phyloP scores from a whole-genome alignment of 192 early-diverging fungal species.

The Pilaira anomala region DNA sequence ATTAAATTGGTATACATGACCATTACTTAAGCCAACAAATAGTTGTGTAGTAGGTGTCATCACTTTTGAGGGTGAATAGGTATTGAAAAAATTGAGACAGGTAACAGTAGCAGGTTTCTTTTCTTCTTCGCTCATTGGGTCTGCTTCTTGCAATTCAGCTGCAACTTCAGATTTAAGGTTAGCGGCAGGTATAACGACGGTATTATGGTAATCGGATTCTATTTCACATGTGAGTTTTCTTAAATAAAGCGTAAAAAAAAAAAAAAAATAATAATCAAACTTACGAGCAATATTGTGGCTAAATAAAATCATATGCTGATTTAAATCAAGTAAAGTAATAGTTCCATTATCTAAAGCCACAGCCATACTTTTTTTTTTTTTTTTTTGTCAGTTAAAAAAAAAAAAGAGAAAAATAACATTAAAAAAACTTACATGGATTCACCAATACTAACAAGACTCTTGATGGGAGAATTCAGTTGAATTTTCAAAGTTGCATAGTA shows the following conservation, averaged over 20 bases:
- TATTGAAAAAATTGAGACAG: constrained; percentile 12
- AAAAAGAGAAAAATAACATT: background rate
- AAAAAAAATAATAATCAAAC: too few species aligned
- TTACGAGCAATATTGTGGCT: constrained; percentile 8
- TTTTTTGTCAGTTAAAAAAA: too few species aligned
- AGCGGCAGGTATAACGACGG: background rate
- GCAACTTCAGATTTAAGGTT: background rate
- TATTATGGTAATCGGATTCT: background rate
- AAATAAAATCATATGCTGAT: constrained; percentile 6
- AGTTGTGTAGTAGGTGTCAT: constrained; percentile 10
- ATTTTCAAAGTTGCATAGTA: constrained; percentile 2
- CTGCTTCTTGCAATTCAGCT: constrained; percentile 9
- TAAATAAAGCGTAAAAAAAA: too few species aligned
- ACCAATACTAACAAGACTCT: constrained; percentile 11
- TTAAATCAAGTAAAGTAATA: constrained; percentile 1
- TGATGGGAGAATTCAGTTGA: background rate
- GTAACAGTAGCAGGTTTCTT: constrained; percentile 11
- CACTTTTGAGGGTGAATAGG: constrained; percentile 21
- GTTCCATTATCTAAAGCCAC: constrained; percentile 4
- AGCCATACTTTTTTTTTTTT: constrained; percentile 13
- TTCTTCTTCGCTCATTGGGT: background rate
- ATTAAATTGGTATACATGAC: constrained; percentile 20
- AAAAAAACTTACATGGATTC: constrained; percentile 11
- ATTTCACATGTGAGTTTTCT: too few species aligned
- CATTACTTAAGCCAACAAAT: constrained; percentile 21